Percentiles rank a stretch among this genome's conserved stretches.
Evolutionary conservation across 176 grass and related monocot genomes (phyloP).

Genomic region (Avena insularis): DNA sequence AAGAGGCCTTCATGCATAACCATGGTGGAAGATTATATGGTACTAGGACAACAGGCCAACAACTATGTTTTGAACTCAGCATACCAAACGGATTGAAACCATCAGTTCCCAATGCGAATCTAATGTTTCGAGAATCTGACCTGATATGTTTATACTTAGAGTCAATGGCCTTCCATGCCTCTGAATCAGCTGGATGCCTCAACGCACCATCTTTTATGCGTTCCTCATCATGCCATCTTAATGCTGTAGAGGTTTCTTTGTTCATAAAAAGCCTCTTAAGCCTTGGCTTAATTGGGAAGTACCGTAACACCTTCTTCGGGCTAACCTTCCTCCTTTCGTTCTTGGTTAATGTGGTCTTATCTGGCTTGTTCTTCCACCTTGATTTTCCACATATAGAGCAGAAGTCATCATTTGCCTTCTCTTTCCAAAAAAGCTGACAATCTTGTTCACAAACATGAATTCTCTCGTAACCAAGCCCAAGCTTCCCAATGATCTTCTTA

Average conservation of each 20-base stretch:
- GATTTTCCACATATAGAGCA: not conserved
- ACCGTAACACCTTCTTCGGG: not conserved
- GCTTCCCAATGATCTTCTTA: not conserved
- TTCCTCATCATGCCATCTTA: slow-evolving; percentile 6
- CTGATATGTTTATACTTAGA: not conserved
- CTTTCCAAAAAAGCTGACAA: not conserved
- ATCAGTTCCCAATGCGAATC: not conserved
- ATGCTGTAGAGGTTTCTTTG: not conserved
- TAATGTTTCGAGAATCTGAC: not conserved
- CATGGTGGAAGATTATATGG: slow-evolving; percentile 27
- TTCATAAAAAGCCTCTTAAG: not conserved
- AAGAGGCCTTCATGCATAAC: slow-evolving; percentile 37
- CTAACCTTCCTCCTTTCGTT: too few relatives aligned
- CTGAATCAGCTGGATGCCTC: slow-evolving; percentile 1
- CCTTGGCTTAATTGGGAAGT: not conserved
- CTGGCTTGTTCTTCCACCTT: not conserved
- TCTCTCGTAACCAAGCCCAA: not conserved
- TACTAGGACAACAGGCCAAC: slow-evolving; percentile 11
- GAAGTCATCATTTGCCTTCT: not conserved
- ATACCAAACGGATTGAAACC: not conserved
- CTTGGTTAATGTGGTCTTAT: not conserved
- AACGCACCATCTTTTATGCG: not conserved
- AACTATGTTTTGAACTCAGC: slow-evolving; percentile 4
- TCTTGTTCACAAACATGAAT: not conserved
- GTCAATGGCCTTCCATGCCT: not conserved